These are phyloP conservation scores for Cladosporium sp. DNA, from an alignment of 2,329 filamentous ascomycete genomes.

Conservation along the genomic window DNA sequence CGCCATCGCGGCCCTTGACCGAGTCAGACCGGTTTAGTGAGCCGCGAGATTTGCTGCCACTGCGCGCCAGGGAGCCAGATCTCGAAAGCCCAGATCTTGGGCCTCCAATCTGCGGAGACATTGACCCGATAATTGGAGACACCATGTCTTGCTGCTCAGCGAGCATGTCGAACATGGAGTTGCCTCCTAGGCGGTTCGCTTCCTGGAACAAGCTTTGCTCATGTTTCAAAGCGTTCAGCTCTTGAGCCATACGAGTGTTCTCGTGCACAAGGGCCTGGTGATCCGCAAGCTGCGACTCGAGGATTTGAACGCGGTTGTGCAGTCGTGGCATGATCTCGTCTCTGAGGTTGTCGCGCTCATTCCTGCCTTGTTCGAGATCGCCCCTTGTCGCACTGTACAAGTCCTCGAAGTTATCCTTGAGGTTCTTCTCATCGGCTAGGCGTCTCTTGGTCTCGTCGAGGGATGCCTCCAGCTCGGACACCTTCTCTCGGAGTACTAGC, in stretches of 20 bases:
- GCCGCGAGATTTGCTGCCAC: conserved; percentile 37
- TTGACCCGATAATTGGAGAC: conserved; percentile 22
- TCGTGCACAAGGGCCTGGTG: conserved; percentile 75
- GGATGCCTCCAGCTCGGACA: conserved; percentile 75
- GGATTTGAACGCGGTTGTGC: conserved; percentile 71
- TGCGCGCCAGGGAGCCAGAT: conserved; percentile 61
- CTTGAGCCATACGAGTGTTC: conserved; percentile 81
- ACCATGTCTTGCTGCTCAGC: conserved; percentile 56
- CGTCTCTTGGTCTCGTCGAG: conserved; percentile 82
- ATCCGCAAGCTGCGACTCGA: conserved; percentile 72
- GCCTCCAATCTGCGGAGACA: conserved; percentile 9
- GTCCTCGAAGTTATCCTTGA: conserved; percentile 93
- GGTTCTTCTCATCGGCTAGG: conserved; percentile 78
- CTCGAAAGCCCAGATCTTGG: conserved; percentile 42
- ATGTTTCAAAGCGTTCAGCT: conserved; percentile 67
- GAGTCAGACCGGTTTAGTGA: conserved; percentile 34
- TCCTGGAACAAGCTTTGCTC: conserved; percentile 41
- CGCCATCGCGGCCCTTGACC: conserved; percentile 41
- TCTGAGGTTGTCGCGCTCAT: conserved; percentile 87
- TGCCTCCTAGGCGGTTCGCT: conserved; percentile 19
- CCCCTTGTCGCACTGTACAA: conserved; percentile 78
- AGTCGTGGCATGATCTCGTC: conserved; percentile 85
- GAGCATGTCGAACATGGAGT: conserved; percentile 55
- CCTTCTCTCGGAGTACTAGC: conserved; percentile 53
- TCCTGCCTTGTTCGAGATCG: conserved; percentile 77